These are phyloP conservation scores for Ophiosphaerella narmari DNA, from an alignment of 2,329 filamentous ascomycete genomes.

Conservation along the genomic window DNA sequence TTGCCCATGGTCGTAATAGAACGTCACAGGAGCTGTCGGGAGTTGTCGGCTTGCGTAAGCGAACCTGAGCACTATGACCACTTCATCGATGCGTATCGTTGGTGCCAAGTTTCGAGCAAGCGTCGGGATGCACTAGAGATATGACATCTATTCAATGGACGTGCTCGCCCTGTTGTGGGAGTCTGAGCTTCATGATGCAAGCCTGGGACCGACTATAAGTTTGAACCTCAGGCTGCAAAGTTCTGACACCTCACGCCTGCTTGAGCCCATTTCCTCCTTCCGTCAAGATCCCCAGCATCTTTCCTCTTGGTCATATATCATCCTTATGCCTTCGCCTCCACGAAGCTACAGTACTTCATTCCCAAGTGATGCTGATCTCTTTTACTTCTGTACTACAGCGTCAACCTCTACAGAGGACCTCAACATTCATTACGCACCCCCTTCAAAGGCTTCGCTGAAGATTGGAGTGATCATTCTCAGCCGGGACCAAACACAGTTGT, in stretches of 20 bases:
- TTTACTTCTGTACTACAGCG: slow-evolving; percentile 44
- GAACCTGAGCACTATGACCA: slow-evolving; percentile 25
- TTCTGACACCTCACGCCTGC: neutral
- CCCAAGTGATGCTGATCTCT: slow-evolving; percentile 42
- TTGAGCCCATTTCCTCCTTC: neutral
- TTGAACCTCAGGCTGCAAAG: slow-evolving; percentile 22
- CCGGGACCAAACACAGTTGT: slow-evolving; percentile 35
- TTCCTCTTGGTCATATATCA: slow-evolving; percentile 1
- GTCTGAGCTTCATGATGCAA: slow-evolving; percentile 8
- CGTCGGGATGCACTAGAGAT: slow-evolving; percentile 24
- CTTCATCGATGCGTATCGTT: slow-evolving; percentile 23
- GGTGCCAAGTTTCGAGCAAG: slow-evolving; percentile 23
- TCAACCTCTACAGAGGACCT: slow-evolving; percentile 42
- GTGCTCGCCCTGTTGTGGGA: slow-evolving; percentile 9
- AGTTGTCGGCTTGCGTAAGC: slow-evolving; percentile 21
- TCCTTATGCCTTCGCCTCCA: slow-evolving; percentile 40
- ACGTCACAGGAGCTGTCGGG: slow-evolving; percentile 9
- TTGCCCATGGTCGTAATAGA: too few relatives aligned
- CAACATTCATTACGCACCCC: slow-evolving; percentile 37
- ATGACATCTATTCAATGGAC: slow-evolving; percentile 28
- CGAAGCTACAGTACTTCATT: slow-evolving; percentile 37
- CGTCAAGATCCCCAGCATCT: neutral
- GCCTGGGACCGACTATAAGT: slow-evolving; percentile 34
- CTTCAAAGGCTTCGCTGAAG: slow-evolving; percentile 40
- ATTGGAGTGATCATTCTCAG: slow-evolving; percentile 40